Evolutionary conservation across 225 moss, liverwort and hornwort genomes (phyloP), one percentile per base, ranked within the genome.

Genomic region (Marchantia polymorpha): DNA sequence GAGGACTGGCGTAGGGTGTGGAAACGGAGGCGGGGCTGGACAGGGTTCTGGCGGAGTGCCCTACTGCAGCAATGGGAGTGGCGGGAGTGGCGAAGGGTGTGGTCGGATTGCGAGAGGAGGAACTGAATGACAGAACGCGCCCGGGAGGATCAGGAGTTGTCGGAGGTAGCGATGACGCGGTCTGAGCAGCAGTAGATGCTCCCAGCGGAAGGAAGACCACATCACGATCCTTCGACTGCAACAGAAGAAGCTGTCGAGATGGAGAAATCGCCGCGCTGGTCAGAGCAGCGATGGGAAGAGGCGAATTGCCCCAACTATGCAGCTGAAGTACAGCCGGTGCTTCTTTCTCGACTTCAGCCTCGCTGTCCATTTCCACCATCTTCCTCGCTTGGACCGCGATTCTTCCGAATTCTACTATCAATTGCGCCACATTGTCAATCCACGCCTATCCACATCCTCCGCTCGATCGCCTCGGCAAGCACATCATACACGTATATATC

Each of bases 321-420:
- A 96, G 88, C 73, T 90, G 93, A 74, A 96, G 87, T 77, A 96
- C 75, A 59, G 93, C 87, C 58, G 91, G 86, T 12, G 77, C 83
- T 58, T 86, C 83, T n/a, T 78, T 80, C 80, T 81, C 82, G 47
- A 80, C 84, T 78, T 78, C 86, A 79, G 19, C 68, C 30, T 82
- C 72, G 59, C 68, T 82, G 14, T 75, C 74, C 76, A 64, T 59
- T 54, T 72, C 80, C 53, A 81, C 59, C 74, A 78, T 55, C 67
- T 56, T 56, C 79, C 49, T 54, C 15, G 23, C 13, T 54, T 69
- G 3, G 50, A 12, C 30, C 10, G 52, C 78, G 31, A 79, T 73
- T 79, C 50, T 66, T 76, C 26, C 64, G 52, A 51, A 60, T 80
- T 76, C 50, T 53, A 17, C 0, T 23, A 54, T 27, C 14, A 54